A percentile compares a stretch with the other conserved stretches of the same genome.
Conservation (phyloP, 495 filamentous ascomycete genomes). For the Neurospora cerealis region DNA sequence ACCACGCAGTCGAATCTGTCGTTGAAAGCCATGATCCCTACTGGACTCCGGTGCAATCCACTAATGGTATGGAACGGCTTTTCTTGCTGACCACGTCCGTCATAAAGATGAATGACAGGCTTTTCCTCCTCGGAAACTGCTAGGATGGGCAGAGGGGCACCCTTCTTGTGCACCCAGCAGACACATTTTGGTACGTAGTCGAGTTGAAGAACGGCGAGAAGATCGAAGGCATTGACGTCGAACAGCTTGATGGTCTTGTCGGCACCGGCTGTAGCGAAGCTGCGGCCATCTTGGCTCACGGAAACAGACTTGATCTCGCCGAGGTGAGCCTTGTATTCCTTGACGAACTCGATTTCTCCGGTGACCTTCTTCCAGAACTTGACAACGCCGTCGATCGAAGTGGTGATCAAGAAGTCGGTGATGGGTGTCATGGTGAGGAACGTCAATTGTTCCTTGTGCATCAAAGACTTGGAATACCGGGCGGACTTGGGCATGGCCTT, state of each 20-base stretch:
- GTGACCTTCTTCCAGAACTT: constrained; percentile 99
- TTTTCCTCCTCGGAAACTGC: constrained; percentile 78
- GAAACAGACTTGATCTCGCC: constrained; percentile 77
- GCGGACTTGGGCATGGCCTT: constrained; percentile 73
- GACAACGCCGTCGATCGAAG: constrained; percentile 83
- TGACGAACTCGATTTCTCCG: constrained; percentile 90
- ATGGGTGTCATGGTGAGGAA: constrained; percentile 78
- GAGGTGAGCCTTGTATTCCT: constrained; percentile 86
- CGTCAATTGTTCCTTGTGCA: constrained; percentile 92
- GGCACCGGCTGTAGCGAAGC: constrained; percentile 78
- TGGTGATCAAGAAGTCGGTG: constrained; percentile 92
- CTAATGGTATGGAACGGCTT: constrained; percentile 64
- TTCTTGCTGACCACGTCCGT: constrained; percentile 74
- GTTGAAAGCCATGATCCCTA: constrained; percentile 82
- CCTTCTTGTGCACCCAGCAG: constrained; percentile 88
- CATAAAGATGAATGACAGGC: constrained; percentile 67
- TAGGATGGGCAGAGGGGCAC: constrained; percentile 75
- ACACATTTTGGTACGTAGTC: constrained; percentile 66
- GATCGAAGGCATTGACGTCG: constrained; percentile 90
- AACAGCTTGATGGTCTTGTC: constrained; percentile 94
- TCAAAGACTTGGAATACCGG: constrained; percentile 91
- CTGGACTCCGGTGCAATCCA: constrained; percentile 64
- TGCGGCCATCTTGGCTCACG: constrained; percentile 81
- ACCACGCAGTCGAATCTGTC: constrained; percentile 80
- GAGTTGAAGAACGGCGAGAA: constrained; percentile 68